These are phyloP conservation scores for Talaromyces sp. DNA, from an alignment of 2,329 filamentous ascomycete genomes.

Conservation along the genomic window DNA sequence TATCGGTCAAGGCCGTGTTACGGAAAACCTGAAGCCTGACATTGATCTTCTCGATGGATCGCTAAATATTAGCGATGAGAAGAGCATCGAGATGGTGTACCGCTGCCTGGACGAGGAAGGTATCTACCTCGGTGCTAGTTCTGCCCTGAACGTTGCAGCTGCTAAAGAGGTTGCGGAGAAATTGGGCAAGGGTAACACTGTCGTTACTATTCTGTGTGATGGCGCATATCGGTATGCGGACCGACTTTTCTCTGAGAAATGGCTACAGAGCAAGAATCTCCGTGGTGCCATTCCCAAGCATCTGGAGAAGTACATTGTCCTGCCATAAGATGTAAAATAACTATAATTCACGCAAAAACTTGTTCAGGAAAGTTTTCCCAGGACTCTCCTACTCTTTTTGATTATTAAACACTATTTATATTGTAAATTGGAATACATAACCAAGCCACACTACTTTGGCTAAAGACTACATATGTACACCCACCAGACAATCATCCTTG, in stretches of 20 bases:
- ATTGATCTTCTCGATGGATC: conserved; percentile 79
- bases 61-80: conserved; percentile 79
- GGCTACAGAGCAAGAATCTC: conserved; percentile 82
- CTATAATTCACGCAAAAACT: background rate
- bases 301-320: conserved; percentile 87
- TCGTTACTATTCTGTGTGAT: conserved; percentile 91
- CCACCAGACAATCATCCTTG: too few species aligned
- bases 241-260: conserved; percentile 83
- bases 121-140: conserved; percentile 89
- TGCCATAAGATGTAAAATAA: conserved; percentile 47
- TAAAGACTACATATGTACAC: too few species aligned
- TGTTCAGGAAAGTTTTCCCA: too few species aligned
- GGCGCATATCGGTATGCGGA: conserved; percentile 98
- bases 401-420: too few species aligned
- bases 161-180: conserved; percentile 91
- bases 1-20: conserved; percentile 92
- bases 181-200: conserved; percentile 79
- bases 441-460: too few species aligned
- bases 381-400: too few species aligned
- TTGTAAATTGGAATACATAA: too few species aligned
- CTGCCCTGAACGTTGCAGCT: conserved; percentile 88
- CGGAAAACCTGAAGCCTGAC: conserved; percentile 87
- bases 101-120: conserved; percentile 93
- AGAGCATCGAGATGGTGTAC: conserved; percentile 97
- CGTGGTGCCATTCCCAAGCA: conserved; percentile 75